These are phyloP conservation scores for Trametes sp. DNA, from an alignment of 1,284 basidiomycete genomes.

Conservation along the genomic window DNA sequence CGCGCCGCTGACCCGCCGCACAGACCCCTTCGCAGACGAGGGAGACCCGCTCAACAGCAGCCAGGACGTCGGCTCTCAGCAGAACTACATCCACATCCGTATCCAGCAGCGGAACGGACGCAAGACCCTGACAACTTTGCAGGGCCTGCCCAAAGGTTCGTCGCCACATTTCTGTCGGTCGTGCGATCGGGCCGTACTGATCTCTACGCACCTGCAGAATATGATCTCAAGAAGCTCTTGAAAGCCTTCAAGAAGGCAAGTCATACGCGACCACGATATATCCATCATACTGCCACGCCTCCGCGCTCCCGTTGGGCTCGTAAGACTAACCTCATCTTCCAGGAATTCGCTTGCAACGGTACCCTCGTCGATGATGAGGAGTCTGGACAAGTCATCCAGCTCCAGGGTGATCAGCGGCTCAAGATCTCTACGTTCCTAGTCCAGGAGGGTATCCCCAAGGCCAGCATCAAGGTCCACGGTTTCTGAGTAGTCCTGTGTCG, in stretches of 20 bases:
- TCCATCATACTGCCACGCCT: neutral
- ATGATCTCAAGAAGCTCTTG: conserved; percentile 97
- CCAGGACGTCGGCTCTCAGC: conserved; percentile 83
- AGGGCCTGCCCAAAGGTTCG: conserved; percentile 93
- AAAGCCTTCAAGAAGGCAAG: conserved; percentile 97
- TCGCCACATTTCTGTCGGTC: conserved; percentile 23
- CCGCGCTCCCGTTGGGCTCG: neutral
- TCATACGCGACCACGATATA: neutral
- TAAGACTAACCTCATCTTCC: conserved; percentile 22
- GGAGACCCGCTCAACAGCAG: conserved; percentile 79
- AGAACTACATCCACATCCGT: conserved; percentile 94
- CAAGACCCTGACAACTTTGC: conserved; percentile 98
- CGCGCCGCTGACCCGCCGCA: conserved; percentile 8
- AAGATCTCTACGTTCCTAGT: conserved; percentile 91
- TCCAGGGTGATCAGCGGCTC: conserved; percentile 97
- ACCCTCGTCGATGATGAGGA: conserved; percentile 97
- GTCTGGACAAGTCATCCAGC: conserved; percentile 97
- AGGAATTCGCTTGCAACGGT: conserved; percentile 99
- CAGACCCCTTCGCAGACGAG: conserved; percentile 95
- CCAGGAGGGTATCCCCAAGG: conserved; percentile 77
- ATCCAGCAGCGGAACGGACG: conserved; percentile 99
- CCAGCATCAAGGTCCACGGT: conserved; percentile 86
- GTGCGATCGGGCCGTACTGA: conserved; percentile 10
- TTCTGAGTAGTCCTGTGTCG: conserved; percentile 60
- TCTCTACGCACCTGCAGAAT: conserved; percentile 64